phyloP scores from a whole-genome alignment of 2,329 filamentous ascomycete genomes.

The Lecanosticta acicola region DNA sequence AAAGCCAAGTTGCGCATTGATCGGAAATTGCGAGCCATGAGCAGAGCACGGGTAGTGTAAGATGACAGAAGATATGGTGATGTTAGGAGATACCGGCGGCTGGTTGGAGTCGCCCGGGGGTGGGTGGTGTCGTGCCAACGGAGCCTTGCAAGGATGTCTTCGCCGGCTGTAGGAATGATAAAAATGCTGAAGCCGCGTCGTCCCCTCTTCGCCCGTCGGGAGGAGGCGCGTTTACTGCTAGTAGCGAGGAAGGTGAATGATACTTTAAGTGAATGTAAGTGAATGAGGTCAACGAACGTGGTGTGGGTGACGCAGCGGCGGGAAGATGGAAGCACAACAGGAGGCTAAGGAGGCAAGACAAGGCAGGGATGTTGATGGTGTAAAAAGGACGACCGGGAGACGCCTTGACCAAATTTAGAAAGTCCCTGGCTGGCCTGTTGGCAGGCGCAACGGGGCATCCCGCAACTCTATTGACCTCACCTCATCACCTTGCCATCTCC shows the following conservation, averaged over 20 bases:
- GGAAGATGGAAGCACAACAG: background rate
- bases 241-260: background rate
- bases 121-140: conserved; percentile 1
- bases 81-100: background rate
- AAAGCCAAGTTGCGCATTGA: conserved; percentile 18
- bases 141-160: background rate
- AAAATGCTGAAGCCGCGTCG: background rate
- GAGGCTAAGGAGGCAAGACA: background rate
- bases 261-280: background rate
- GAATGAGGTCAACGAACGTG: conserved; percentile 4
- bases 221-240: background rate
- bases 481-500: no score
- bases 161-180: background rate
- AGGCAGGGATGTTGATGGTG: background rate
- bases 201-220: background rate
- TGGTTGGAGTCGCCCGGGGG: background rate
- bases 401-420: background rate
- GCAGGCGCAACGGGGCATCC: background rate
- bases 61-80: background rate
- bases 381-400: background rate
- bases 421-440: background rate
- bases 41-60: background rate
- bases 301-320: conserved; percentile 4
- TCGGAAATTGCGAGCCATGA: conserved; percentile 7
- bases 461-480: no score